Base-by-base conservation (phyloP, 1,139 yeast species). In the Suhomyces chickasaworum region DNA sequence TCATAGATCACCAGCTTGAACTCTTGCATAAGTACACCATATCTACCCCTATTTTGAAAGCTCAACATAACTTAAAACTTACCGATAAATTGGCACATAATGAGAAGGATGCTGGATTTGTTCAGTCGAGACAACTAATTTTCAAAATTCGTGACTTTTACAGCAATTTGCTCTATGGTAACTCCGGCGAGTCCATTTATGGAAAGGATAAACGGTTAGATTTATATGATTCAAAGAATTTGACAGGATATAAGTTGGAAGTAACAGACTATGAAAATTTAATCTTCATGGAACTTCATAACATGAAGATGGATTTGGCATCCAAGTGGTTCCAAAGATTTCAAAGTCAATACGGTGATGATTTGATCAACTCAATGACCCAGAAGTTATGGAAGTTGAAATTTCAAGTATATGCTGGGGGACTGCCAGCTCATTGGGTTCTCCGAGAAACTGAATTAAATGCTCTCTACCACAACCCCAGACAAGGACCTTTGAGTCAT, bases 201-300 rank as follows among this genome's bases (percentile, higher is more conserved):
- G 52, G 54, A 20, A 37, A 41, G 18, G 47, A 48, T 3, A 53
- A 58, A 36, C 56, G 68, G 37, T 41, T 47, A 1, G 53, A 59
- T 36, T 47, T 66, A 17, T 63, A 63, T 47, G 45, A 39, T 42
- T 56, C 62, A 13, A 42, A 46, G 3, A 35, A 53, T 9, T 44
- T 52, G 17, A 58, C 67, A 1, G 68, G 66, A 1, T 58, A 60
- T 45, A 47, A 50, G 38, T 55, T 71, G 27, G 50, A 52, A 6
- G 55, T 60, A 1, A 49, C 51, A 3, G 79, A 75, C 55, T 73
- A 65, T 52, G 78, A 74, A 52, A 73, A 70, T 53, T 59, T 75
- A 47, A 65, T 73, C 31, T 32, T 41, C 37, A 56, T 74, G 41
- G 80, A 75, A 52, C 56, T 68, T 42, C 53, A 57, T 45, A 70